Percentiles rank a stretch among this genome's conserved stretches.
Conservation (phyloP, 2,329 filamentous ascomycete genomes). For the Leptographium lundbergii region DNA sequence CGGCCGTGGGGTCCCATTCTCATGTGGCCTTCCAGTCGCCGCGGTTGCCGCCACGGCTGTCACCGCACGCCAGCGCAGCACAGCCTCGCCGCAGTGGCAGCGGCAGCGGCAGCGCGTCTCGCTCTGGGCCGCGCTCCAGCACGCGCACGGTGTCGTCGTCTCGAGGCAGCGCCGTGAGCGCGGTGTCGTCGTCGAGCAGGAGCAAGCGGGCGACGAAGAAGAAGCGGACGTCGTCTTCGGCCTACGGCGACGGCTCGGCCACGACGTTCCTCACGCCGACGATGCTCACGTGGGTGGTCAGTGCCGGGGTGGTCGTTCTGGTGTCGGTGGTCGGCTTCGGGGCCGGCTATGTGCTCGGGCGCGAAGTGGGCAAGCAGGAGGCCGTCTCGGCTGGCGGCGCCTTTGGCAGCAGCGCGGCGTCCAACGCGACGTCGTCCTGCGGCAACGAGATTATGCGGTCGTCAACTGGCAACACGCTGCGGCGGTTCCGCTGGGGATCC, state of each 20-base stretch:
- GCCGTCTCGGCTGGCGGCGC: conserved; percentile 28
- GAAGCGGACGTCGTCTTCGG: conserved; percentile 31
- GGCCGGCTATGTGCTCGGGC: conserved; percentile 49
- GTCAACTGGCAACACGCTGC: conserved; percentile 35
- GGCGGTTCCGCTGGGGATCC: conserved; percentile 39
- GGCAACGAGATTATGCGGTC: conserved; percentile 39
- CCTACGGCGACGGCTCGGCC: conserved; percentile 18
- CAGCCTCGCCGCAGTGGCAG: neutral
- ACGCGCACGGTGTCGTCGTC: conserved; percentile 11
- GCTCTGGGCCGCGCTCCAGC: neutral
- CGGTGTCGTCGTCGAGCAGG: neutral
- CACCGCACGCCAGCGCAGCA: neutral
- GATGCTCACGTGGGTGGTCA: conserved; percentile 51
- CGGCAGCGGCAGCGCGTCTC: neutral
- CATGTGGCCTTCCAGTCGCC: conserved; percentile 12
- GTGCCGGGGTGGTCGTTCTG: conserved; percentile 54
- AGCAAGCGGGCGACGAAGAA: conserved; percentile 45
- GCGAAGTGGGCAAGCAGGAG: conserved; percentile 53
- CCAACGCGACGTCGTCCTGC: conserved; percentile 32
- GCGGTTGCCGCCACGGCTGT: neutral
- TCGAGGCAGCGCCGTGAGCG: conserved; percentile 10
- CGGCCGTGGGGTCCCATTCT: conserved; percentile 3
- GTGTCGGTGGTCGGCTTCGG: conserved; percentile 58
- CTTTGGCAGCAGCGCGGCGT: conserved; percentile 28
- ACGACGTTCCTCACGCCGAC: conserved; percentile 41